Conservation (phyloP, 768 basidiomycete species). For the Lentinus tigrinus region DNA sequence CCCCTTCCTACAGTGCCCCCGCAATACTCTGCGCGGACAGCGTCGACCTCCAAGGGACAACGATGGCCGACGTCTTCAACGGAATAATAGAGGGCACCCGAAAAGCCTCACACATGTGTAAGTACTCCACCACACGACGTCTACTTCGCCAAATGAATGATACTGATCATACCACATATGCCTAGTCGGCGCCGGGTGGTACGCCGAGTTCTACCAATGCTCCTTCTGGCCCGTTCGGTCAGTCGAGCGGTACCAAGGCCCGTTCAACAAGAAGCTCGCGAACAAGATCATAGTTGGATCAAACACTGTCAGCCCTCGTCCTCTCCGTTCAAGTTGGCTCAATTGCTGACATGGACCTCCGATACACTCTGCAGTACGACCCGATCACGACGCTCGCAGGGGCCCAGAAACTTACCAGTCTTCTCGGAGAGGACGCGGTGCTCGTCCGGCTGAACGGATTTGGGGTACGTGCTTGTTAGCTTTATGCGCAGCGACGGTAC, state of each 20-base stretch:
- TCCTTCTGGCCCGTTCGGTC: conserved; percentile 4
- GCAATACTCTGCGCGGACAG: not conserved
- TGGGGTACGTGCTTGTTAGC: not conserved
- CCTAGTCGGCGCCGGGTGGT: not conserved
- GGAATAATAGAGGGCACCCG: not conserved
- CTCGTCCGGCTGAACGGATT: not conserved
- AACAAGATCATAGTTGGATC: conserved; percentile 10
- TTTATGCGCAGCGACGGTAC: no score
- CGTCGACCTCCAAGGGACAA: not conserved
- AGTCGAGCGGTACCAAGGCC: conserved; percentile 15
- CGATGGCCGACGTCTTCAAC: not conserved
- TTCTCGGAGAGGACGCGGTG: not conserved
- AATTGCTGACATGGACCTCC: not conserved
- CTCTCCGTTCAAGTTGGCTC: no score
- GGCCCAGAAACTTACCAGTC: not conserved
- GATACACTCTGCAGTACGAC: not conserved
- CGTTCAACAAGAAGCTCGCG: conserved; percentile 13
- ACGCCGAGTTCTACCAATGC: not conserved
- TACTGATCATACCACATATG: no score
- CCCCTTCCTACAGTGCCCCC: not conserved
- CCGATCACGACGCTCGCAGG: not conserved
- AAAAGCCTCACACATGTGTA: not conserved
- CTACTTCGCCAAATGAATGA: no score
- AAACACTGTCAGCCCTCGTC: conserved; percentile 5
- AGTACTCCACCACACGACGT: not conserved